phyloP scores from a whole-genome alignment of 495 filamentous ascomycete species.

The Lasiosphaeriaceae sp. region DNA sequence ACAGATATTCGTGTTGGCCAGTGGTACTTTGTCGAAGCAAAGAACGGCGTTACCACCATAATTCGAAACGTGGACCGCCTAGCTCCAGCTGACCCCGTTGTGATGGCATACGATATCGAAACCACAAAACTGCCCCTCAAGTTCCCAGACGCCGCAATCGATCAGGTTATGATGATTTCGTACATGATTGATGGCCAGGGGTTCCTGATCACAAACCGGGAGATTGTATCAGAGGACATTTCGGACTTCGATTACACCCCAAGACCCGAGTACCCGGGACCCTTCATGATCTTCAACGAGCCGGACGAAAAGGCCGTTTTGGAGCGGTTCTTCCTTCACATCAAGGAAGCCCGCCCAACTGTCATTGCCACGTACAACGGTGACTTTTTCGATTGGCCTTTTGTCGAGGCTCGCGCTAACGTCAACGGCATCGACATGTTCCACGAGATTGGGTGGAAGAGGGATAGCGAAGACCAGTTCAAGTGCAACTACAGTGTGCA shows the following conservation, averaged over 20 bases:
- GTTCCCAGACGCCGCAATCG: slow-evolving; percentile 92
- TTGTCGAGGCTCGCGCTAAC: slow-evolving; percentile 89
- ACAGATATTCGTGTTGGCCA: slow-evolving; percentile 90
- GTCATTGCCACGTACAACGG: slow-evolving; percentile 99
- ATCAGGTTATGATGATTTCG: slow-evolving; percentile 99
- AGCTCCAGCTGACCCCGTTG: slow-evolving; percentile 84
- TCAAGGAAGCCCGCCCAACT: slow-evolving; percentile 90
- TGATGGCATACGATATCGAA: slow-evolving; percentile 98
- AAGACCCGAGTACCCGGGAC: slow-evolving; percentile 90
- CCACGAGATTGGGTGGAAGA: slow-evolving; percentile 92
- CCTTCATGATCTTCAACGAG: slow-evolving; percentile 97
- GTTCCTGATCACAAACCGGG: slow-evolving; percentile 95
- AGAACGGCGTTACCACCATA: slow-evolving; percentile 80
- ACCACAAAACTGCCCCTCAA: slow-evolving; percentile 95
- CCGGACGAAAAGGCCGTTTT: slow-evolving; percentile 84
- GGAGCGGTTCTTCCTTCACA: slow-evolving; percentile 90
- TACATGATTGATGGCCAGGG: slow-evolving; percentile 99
- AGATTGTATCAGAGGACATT: slow-evolving; percentile 97
- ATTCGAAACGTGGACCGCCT: slow-evolving; percentile 84
- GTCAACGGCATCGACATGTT: slow-evolving; percentile 99
- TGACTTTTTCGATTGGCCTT: slow-evolving; percentile 99
- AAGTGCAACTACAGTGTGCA: slow-evolving; percentile 92
- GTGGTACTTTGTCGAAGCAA: slow-evolving; percentile 95
- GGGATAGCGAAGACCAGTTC: slow-evolving; percentile 92
- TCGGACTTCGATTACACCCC: slow-evolving; percentile 97